Percentiles rank a stretch among this genome's conserved stretches.
These are phyloP conservation scores for Penicillium sp. DNA, from an alignment of 2,329 filamentous ascomycete species.

Conservation along the genomic window DNA sequence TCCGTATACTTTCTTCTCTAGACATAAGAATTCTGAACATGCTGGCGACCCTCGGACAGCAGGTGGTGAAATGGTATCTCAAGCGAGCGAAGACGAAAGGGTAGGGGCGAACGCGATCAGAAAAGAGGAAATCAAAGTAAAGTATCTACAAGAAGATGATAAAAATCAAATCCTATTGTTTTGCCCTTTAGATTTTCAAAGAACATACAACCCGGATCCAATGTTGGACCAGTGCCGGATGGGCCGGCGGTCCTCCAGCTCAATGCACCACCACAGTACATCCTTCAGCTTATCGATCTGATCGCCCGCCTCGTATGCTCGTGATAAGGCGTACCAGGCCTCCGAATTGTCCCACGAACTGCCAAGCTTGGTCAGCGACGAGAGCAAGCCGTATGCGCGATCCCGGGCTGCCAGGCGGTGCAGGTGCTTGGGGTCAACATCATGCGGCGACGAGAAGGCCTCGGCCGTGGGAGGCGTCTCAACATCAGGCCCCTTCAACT, in stretches of 20 bases:
- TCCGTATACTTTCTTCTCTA: slow-evolving; percentile 4
- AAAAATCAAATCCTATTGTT: slow-evolving; percentile 1
- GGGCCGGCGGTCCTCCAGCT: slow-evolving; percentile 82
- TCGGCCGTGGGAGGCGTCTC: slow-evolving; percentile 8
- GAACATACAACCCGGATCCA: slow-evolving; percentile 66
- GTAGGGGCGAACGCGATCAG: slow-evolving; percentile 4
- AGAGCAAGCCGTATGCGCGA: slow-evolving; percentile 80
- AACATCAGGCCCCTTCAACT: slow-evolving; percentile 16
- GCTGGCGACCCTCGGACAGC: slow-evolving; percentile 6
- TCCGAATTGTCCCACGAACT: slow-evolving; percentile 88
- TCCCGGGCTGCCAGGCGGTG: slow-evolving; percentile 89
- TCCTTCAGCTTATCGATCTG: slow-evolving; percentile 87
- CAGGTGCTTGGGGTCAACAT: slow-evolving; percentile 65
- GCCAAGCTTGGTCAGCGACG: slow-evolving; percentile 80
- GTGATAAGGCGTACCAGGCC: slow-evolving; percentile 86
- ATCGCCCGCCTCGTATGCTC: slow-evolving; percentile 84
- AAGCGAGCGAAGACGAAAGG: slow-evolving; percentile 15
- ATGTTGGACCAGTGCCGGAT: slow-evolving; percentile 77
- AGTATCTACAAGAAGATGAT: slow-evolving; percentile 26
- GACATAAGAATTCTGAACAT: slow-evolving; percentile 8
- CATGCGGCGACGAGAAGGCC: slow-evolving; percentile 26
- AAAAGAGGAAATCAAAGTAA: slow-evolving; percentile 11
- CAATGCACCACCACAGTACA: slow-evolving; percentile 96
- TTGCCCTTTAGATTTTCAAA: slow-evolving; percentile 39
- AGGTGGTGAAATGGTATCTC: slow-evolving; percentile 32